phyloP scores from a whole-genome alignment of 495 filamentous ascomycete species.

The Cercophora newfieldiana region DNA sequence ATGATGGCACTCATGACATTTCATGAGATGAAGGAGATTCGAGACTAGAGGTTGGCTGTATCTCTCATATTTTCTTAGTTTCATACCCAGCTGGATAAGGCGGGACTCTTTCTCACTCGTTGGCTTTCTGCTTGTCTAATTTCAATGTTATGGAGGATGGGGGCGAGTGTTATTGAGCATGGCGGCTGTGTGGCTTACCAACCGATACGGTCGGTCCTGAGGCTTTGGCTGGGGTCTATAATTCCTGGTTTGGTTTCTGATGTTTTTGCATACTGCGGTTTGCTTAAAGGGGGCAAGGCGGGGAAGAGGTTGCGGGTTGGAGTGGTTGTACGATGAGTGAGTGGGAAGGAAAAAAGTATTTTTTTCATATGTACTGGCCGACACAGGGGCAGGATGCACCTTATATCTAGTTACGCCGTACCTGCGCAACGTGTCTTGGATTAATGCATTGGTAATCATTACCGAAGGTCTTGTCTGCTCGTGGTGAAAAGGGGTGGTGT shows the following conservation, averaged over 20 bases:
- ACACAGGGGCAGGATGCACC: not conserved
- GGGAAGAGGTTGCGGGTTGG: not conserved
- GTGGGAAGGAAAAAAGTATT: not conserved
- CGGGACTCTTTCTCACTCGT: not conserved
- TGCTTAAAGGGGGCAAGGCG: not conserved
- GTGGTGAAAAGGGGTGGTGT: not conserved
- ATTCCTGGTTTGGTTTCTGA: not conserved
- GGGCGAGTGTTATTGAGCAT: not conserved
- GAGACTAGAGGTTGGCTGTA: conserved; percentile 13
- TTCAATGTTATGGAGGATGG: not conserved
- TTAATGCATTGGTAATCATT: not conserved
- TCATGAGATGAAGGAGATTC: not conserved
- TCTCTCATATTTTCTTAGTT: not conserved
- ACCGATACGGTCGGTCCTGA: not conserved
- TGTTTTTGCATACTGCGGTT: not conserved
- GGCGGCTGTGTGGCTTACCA: not conserved
- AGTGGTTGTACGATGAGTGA: not conserved
- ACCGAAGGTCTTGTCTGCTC: not conserved
- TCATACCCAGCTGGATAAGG: not conserved
- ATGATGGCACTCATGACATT: not conserved
- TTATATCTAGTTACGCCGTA: not conserved
- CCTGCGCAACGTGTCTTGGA: not conserved
- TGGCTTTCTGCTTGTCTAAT: not conserved
- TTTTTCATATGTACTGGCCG: not conserved
- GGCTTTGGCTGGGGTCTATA: not conserved